These are phyloP conservation scores for Jacaranda copaia DNA, from an alignment of 257 asterid genomes.

Conservation along the genomic window DNA sequence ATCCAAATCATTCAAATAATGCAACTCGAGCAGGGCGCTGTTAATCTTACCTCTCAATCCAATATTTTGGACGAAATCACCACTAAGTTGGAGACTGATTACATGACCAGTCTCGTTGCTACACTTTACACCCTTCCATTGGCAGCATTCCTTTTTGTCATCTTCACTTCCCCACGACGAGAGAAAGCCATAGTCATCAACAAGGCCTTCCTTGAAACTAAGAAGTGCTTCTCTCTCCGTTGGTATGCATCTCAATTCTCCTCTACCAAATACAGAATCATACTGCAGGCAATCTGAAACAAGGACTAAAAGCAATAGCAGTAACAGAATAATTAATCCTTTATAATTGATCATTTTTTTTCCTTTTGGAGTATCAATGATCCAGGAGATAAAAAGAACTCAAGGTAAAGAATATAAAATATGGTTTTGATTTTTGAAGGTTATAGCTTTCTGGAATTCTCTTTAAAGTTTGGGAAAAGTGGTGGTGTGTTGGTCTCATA, in stretches of 20 bases:
- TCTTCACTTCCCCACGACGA: conserved; percentile 46
- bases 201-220: conserved; percentile 42
- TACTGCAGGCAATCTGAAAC: background rate
- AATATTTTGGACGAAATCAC: too few relatives aligned
- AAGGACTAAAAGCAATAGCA: background rate
- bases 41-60: conserved; percentile 41
- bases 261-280: background rate
- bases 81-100: conserved; percentile 28
- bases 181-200: conserved; percentile 20
- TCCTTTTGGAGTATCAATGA: too few relatives aligned
- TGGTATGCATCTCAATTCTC: conserved; percentile 33
- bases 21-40: conserved; percentile 33
- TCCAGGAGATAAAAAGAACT: too few relatives aligned
- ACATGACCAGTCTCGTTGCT: conserved; percentile 48
- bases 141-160: conserved; percentile 47
- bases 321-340: background rate
- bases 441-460: background rate
- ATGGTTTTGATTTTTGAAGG: background rate
- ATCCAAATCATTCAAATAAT: conserved; percentile 44
- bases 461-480: too few relatives aligned
- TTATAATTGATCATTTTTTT: background rate
- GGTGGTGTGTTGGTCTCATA: background rate
- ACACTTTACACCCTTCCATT: conserved; percentile 47
- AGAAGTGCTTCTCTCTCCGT: conserved; percentile 51
- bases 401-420: background rate